Percentiles rank a stretch among this genome's conserved stretches.
Evolutionary conservation across 768 basidiomycete genomes (phyloP).

Genomic region (Suillus subaureus): DNA sequence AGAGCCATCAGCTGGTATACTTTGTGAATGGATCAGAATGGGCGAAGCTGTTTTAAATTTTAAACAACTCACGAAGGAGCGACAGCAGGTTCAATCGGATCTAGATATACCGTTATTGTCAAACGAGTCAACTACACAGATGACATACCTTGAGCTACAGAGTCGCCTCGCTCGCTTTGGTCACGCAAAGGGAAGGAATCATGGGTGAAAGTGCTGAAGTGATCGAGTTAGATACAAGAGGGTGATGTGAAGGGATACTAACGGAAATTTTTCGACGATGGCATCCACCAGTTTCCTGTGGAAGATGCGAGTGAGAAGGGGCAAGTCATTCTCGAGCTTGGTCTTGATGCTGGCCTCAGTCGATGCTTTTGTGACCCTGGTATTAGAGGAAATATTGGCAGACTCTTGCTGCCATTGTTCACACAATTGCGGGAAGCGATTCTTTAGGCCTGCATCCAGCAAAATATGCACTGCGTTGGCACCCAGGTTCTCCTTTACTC

Average conservation of each 20-base stretch:
- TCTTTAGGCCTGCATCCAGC: conserved; percentile 28
- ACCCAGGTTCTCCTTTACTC: conserved; percentile 25
- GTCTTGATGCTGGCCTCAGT: neutral
- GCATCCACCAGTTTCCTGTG: conserved; percentile 27
- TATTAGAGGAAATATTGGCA: neutral
- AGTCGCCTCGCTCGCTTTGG: neutral
- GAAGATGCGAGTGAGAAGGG: conserved; percentile 1
- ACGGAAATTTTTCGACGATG: conserved; percentile 22
- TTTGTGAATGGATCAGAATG: neutral
- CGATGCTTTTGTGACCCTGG: accelerated
- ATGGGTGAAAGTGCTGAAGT: conserved; percentile 13
- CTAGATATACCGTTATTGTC: conserved; percentile 2
- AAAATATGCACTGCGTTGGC: conserved; percentile 31
- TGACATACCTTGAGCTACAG: conserved; percentile 11
- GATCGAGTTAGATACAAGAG: neutral
- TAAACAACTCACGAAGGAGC: neutral
- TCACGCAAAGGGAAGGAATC: conserved; percentile 16
- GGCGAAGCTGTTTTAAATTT: neutral
- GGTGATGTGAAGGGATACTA: conserved; percentile 12
- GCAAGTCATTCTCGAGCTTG: conserved; percentile 12
- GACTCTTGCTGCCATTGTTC: conserved; percentile 24
- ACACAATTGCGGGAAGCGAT: conserved; percentile 27
- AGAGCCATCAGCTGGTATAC: neutral
- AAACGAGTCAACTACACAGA: neutral
- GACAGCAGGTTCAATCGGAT: conserved; percentile 8